These are phyloP conservation scores for Kernera saxatilis DNA, from an alignment of 345 rosid species.

Conservation along the genomic window DNA sequence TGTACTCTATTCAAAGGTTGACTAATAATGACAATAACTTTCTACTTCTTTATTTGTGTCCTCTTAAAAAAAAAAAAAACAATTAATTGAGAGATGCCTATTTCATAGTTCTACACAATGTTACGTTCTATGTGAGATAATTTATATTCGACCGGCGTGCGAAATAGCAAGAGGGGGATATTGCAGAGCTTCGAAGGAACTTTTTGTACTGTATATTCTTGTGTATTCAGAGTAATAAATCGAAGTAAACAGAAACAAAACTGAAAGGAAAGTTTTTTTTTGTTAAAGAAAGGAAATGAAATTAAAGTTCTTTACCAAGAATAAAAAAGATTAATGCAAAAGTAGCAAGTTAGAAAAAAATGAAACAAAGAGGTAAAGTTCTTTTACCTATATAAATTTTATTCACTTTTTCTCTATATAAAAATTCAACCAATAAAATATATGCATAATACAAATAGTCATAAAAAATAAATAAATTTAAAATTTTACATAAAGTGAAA, in stretches of 20 bases:
- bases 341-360: not conserved
- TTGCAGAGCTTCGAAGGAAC: not conserved
- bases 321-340: not conserved
- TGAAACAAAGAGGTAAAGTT: not conserved
- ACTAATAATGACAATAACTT: slow-evolving; percentile 3
- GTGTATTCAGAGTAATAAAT: not conserved
- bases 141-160: not conserved
- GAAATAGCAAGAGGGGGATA: not conserved
- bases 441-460: too few relatives aligned
- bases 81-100: not conserved
- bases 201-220: not conserved
- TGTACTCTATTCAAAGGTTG: slow-evolving; percentile 14
- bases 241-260: not conserved
- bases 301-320: too few relatives aligned
- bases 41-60: not conserved
- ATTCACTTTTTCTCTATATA: too few relatives aligned
- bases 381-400: too few relatives aligned
- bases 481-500: too few relatives aligned
- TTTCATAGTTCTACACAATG: not conserved
- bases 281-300: too few relatives aligned
- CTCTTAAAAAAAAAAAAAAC: not conserved
- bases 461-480: too few relatives aligned
- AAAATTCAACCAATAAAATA: too few relatives aligned
- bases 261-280: not conserved
- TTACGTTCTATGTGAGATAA: not conserved